Conservation (phyloP, 2,329 filamentous ascomycete species). For the Stromatinia cepivora region DNA sequence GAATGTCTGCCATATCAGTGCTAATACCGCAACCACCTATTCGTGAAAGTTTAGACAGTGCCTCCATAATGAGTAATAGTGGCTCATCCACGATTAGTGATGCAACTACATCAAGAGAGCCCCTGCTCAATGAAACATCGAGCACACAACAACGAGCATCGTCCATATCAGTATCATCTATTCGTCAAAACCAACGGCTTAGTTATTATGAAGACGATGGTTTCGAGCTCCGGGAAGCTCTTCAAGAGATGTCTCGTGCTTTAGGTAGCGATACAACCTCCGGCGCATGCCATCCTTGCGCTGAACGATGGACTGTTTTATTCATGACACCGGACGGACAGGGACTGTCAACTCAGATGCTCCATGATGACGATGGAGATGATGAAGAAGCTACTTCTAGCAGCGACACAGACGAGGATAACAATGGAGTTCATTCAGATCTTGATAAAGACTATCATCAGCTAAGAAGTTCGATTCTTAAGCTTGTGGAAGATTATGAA, state of each 20-base stretch:
- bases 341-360: constrained; percentile 68
- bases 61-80: constrained; percentile 71
- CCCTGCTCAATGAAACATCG: constrained; percentile 57
- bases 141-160: constrained; percentile 56
- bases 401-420: constrained; percentile 60
- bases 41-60: constrained; percentile 57
- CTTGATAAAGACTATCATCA: constrained; percentile 79
- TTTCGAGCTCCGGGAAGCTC: constrained; percentile 63
- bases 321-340: constrained; percentile 75
- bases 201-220: constrained; percentile 64
- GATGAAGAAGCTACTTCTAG: constrained; percentile 65
- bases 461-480: constrained; percentile 76
- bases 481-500: constrained; percentile 79
- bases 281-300: constrained; percentile 73
- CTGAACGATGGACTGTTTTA: constrained; percentile 79
- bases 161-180: constrained; percentile 47
- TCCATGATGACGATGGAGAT: constrained; percentile 67
- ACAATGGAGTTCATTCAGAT: constrained; percentile 57
- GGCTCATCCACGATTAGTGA: constrained; percentile 73
- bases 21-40: constrained; percentile 63
- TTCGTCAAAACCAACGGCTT: constrained; percentile 48
- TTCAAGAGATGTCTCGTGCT: constrained; percentile 69
- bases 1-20: constrained; percentile 66
- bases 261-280: constrained; percentile 64
- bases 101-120: constrained; percentile 63